A percentile compares a stretch with the other conserved stretches of the same genome.
These are phyloP conservation scores for Miscanthus sacchariflorus DNA, from an alignment of 202 grass and related monocot genomes.

Conservation along the genomic window DNA sequence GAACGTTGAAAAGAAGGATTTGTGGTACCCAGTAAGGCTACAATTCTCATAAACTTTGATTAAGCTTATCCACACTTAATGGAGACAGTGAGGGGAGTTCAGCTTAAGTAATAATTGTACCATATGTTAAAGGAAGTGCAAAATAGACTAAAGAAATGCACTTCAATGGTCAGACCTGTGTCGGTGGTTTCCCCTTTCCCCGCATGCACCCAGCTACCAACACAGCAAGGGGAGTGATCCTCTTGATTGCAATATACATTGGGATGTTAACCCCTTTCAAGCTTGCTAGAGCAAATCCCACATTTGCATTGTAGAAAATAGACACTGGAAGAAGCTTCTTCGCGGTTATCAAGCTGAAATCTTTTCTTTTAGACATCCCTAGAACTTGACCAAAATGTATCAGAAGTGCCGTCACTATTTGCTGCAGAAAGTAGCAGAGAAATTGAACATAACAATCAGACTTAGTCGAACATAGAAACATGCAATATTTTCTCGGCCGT, in stretches of 20 bases:
- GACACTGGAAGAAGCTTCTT: constrained; percentile 93
- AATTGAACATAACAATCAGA: constrained; percentile 31
- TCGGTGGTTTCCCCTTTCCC: constrained; percentile 85
- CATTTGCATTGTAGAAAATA: constrained; percentile 98
- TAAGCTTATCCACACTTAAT: neutral
- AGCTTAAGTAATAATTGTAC: neutral
- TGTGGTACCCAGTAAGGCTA: neutral
- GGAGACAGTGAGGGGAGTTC: neutral
- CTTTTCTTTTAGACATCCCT: constrained; percentile 76
- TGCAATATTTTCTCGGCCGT: neutral
- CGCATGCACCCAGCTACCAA: constrained; percentile 66
- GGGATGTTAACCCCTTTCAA: constrained; percentile 98
- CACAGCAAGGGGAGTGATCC: constrained; percentile 94
- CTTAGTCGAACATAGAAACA: constrained; percentile 9
- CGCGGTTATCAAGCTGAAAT: constrained; percentile 64
- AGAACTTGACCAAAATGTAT: constrained; percentile 81
- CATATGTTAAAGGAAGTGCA: neutral
- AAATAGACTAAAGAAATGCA: constrained; percentile 2
- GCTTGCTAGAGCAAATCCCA: constrained; percentile 94
- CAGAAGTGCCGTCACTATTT: constrained; percentile 78
- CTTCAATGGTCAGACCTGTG: constrained; percentile 51
- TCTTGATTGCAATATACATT: constrained; percentile 99
- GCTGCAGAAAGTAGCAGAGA: constrained; percentile 52
- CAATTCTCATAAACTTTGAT: neutral
- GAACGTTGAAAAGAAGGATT: neutral